Base-by-base conservation (phyloP, 495 filamentous ascomycete species). In the Trypethelium eluteriae region DNA sequence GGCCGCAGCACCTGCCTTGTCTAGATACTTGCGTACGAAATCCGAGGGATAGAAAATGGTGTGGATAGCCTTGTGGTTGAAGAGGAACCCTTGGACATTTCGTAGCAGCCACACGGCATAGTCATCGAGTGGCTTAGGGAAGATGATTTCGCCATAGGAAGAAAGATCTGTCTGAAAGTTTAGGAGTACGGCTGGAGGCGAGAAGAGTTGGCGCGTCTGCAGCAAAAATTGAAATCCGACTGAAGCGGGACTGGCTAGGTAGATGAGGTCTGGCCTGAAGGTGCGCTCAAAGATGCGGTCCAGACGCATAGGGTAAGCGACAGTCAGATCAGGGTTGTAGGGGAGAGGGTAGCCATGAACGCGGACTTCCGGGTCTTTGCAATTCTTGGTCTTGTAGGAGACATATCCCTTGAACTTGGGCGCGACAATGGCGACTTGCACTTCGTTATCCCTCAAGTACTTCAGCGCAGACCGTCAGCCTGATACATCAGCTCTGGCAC, bases 131-230 rank as follows among this genome's bases (percentile, higher is more conserved):
- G 83, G 83, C 39, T 77, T 73, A 0, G 84, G 84, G 56, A 88
- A 84, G 38, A 88, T 75, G 65, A 88, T 83, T 63, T 81, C 79
- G 70, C 82, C 81, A 69, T 88, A 88, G 12, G 84, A 82, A 0
- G 84, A 82, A 5, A 88, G 76, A 72, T 88, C 85, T 0, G 85
- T 88, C 70, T 88, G 85, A 69, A 86, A 87, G 71, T 87, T 88
- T 67, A 85, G 79, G 53, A 87, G 75, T 0, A 84, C 74, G 3
- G 83, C 81, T 0, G 83, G 78, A 38, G 82, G 81, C 56, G 78
- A 74, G 14, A 76, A 74, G 18, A 83, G 77, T 67, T 86, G 81
- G 61, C 83, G 82, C 35, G 84, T 79, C 68, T 86, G 79, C 62
- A 86, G 76, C 66, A 87, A 78, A 68, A 87, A 80, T 67, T 87